Base-by-base conservation (phyloP, 2,329 filamentous ascomycete genomes). In the Knufia fluminis region DNA sequence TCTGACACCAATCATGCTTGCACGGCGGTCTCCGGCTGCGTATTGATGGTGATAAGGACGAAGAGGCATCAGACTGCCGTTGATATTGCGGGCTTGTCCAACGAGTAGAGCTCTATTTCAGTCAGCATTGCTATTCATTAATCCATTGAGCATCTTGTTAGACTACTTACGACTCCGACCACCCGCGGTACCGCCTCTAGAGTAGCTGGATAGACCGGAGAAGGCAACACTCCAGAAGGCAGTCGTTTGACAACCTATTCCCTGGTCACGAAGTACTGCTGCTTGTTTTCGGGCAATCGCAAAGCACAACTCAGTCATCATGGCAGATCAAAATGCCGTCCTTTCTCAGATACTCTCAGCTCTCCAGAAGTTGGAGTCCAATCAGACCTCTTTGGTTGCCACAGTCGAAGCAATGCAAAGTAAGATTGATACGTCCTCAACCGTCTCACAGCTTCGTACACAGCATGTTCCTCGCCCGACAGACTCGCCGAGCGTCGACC, bases 381-480 rank as follows among this genome's bases (percentile, higher is more conserved):
- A 79, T 51, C 77, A 82, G 59, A 65, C 68, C 38, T 67, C 74
- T 33, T 71, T 83, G 39, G 69, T 76, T 32, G 71, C 75, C 39
- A 71, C 73, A 44, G 72, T 82, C 36, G 78, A 82, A 63, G 71
- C 72, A 38, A 79, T 82, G 64, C 76, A 78, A 57, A 77, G 77
- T 45, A 72, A 77, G 49, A 75, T 83, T 52, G 81, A 82, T 61
- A 74, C 77, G 41, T 67, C 81, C 26, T 73, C 77, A 23, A 75
- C 76, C 41, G 71, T 81, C 57, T 79, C 79, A 63, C 71, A 77
- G 22, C 39, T 58, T 14, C 54, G 54, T 4, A 45, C n/a, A 32
- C 50, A 42, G 26, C 41, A 19, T 12, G 14, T 24, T 14, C 42
- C 38, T 20, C 47, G 46, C 19, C 43, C 42, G 9, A 46, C 22